Evolutionary conservation across 805 yeast genomes (phyloP).

Genomic region (Ogataea parapolymorpha): DNA sequence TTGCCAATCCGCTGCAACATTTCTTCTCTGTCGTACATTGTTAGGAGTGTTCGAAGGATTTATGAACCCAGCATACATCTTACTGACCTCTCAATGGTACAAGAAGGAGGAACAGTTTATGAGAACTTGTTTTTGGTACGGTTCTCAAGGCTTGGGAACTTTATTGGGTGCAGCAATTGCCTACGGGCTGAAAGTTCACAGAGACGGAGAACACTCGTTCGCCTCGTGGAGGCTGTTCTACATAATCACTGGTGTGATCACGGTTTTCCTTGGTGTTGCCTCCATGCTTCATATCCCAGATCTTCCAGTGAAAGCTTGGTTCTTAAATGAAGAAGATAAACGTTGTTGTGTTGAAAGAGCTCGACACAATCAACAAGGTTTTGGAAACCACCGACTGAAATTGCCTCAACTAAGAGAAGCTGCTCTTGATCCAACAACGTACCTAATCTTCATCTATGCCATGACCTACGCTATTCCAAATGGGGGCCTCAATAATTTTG

Average conservation of each 20-base stretch:
- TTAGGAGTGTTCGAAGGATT: slow-evolving; percentile 51
- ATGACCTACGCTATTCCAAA: slow-evolving; percentile 47
- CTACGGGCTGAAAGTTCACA: slow-evolving; percentile 38
- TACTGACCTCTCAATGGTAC: slow-evolving; percentile 53
- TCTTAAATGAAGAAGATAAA: slow-evolving; percentile 44
- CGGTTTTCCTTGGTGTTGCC: slow-evolving; percentile 46
- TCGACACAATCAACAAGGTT: slow-evolving; percentile 56
- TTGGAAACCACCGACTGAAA: slow-evolving; percentile 53
- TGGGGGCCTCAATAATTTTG: slow-evolving; percentile 50
- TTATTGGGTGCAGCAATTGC: slow-evolving; percentile 48
- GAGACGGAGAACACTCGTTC: slow-evolving; percentile 36
- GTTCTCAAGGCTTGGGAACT: slow-evolving; percentile 40
- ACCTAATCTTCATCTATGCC: slow-evolving; percentile 43
- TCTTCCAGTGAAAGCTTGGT: slow-evolving; percentile 55
- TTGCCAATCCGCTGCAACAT: slow-evolving; percentile 35
- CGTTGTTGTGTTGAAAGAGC: slow-evolving; percentile 51
- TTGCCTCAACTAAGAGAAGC: slow-evolving; percentile 52
- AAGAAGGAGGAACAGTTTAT: slow-evolving; percentile 43
- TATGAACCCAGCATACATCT: slow-evolving; percentile 42
- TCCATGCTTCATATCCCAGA: slow-evolving; percentile 39
- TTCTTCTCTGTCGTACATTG: slow-evolving; percentile 44
- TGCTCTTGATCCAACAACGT: slow-evolving; percentile 45
- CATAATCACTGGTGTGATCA: slow-evolving; percentile 55
- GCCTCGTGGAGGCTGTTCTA: slow-evolving; percentile 59
- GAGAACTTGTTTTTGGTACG: slow-evolving; percentile 35